These are phyloP conservation scores for Salix brachista DNA, from an alignment of 345 rosid species.

Conservation along the genomic window DNA sequence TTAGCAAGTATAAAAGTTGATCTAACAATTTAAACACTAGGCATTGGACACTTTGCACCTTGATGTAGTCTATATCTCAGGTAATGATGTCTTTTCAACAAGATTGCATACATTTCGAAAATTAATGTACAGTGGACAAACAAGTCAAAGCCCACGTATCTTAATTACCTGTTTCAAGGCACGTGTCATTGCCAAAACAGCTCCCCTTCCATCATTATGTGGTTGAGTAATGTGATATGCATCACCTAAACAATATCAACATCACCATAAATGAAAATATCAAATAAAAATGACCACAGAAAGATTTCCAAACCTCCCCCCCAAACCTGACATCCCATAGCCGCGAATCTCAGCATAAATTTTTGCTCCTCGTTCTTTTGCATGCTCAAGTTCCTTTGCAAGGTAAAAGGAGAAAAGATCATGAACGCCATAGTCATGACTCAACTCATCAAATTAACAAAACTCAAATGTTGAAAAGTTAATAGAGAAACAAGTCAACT, in stretches of 20 bases:
- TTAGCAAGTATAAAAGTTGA: constrained; percentile 1
- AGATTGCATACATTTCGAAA: background rate
- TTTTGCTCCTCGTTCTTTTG: constrained; percentile 76
- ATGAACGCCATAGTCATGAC: background rate
- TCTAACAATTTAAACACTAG: background rate
- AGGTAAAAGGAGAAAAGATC: background rate
- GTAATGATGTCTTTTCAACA: background rate
- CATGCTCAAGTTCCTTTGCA: constrained; percentile 86
- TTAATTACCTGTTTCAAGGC: constrained; percentile 66
- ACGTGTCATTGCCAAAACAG: constrained; percentile 79
- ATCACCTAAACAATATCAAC: constrained; percentile 53
- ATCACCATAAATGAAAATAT: constrained; percentile 11
- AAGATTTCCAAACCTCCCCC: no score
- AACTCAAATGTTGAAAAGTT: background rate
- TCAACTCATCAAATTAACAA: background rate
- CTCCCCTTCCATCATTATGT: constrained; percentile 86
- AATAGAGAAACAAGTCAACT: constrained; percentile 21
- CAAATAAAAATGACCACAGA: background rate
- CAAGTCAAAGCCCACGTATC: background rate
- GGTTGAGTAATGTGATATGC: constrained; percentile 96
- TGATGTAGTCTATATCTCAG: background rate
- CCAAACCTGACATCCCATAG: constrained; percentile 95
- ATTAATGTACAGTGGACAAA: constrained; percentile 4
- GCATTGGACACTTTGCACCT: background rate
- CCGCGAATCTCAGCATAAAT: constrained; percentile 90